Conservation (phyloP, 208 protist species). For the Trypanosoma rangeli region DNA sequence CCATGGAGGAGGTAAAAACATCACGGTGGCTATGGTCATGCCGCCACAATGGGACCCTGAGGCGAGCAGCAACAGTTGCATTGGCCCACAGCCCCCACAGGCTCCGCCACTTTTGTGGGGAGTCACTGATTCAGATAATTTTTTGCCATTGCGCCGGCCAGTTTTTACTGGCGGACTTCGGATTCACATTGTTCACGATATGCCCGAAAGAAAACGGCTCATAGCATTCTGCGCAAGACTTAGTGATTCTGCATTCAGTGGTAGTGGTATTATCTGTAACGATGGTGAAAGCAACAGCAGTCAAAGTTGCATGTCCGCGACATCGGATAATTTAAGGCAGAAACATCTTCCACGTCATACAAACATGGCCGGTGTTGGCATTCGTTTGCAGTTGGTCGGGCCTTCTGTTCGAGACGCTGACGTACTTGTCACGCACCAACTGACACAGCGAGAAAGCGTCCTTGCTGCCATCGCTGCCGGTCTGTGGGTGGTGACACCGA, state of each 20-base stretch:
- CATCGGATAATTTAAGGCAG: neutral
- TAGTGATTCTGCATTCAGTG: neutral
- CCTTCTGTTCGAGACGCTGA: slow-evolving; percentile 44
- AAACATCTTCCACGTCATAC: slow-evolving; percentile 10
- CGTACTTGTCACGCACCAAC: slow-evolving; percentile 65
- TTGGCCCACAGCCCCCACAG: neutral
- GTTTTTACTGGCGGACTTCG: neutral
- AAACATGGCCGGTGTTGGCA: slow-evolving; percentile 1
- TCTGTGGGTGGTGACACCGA: slow-evolving; percentile 53
- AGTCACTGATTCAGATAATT: neutral
- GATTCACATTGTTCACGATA: slow-evolving; percentile 28
- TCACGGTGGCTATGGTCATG: neutral
- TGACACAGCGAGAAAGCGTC: slow-evolving; percentile 65
- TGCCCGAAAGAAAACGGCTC: slow-evolving; percentile 10
- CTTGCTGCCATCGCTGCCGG: slow-evolving; percentile 63
- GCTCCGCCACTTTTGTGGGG: neutral
- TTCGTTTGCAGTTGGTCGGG: slow-evolving; percentile 24
- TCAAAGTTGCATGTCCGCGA: neutral
- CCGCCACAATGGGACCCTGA: slow-evolving; percentile 22
- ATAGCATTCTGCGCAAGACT: slow-evolving; percentile 14
- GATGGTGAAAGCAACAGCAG: neutral
- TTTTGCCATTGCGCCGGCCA: neutral
- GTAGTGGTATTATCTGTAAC: neutral
- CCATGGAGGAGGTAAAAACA: neutral
- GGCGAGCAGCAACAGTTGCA: neutral